Evolutionary conservation across 1,139 yeast species (phyloP), one percentile per base, ranked within the genome.

Genomic region (Zygotorulaspora mrakii): DNA sequence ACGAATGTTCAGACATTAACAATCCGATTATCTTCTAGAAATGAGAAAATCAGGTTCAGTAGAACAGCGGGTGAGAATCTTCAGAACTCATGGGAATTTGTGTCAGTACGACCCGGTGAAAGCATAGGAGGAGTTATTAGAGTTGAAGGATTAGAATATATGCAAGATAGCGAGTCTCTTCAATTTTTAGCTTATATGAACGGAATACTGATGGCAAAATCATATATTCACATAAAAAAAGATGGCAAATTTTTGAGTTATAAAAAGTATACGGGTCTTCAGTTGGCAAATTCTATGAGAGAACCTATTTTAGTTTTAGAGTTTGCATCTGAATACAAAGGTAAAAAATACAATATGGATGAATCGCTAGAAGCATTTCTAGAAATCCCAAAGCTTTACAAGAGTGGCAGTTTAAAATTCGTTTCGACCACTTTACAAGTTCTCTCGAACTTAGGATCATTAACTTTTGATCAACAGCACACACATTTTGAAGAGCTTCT

Each of bases 31-130:
- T 63, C 71, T 31, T 47, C 57, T 7, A 42, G 38, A 27, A 76
- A 76, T 43, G 70, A 72, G 3, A 53, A 64, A 37, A 65, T 81
- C 25, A 65, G 69, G 3, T 80, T 83, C 54, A 76, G 82, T 17
- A 81, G 80, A 55, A 87, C 87, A 6, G 73, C 86, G 0, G 82
- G 82, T 61, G 84, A 79, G 54, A 64, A 65, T 22, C 74, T 73
- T 21, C 64, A 65, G 31, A 63, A 69, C 17, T 53, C 64, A 13
- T 87, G 95, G 95, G 79, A 77, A 46, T 84, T 87, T 53, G 73
- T 84, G n/a, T 80, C 94, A 2, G 87, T 83, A 10, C 72, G 73
- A 53, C 79, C 88, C 2, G 82, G 76, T 35, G 96, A 87, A 60
- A 71, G 76, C 8, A 69, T 83, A 47, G 94, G 94, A 27, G 91